Evolutionary conservation across 2,329 filamentous ascomycete genomes (phyloP).

Genomic region (Colletotrichum horii): DNA sequence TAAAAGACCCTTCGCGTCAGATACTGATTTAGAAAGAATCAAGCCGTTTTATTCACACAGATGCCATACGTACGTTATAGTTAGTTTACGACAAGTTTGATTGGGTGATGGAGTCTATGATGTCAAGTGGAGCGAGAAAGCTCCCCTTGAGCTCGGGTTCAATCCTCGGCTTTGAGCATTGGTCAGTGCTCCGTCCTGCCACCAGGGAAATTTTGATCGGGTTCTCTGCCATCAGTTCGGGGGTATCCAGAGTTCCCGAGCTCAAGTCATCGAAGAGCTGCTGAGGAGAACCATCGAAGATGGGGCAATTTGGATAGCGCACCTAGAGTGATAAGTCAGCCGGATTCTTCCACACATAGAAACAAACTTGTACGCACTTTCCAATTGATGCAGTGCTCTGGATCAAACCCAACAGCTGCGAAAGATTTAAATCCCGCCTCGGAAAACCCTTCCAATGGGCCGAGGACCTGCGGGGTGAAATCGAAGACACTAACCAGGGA

Average conservation of each 20-base stretch:
- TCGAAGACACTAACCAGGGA: not conserved
- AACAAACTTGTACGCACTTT: not conserved
- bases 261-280: not conserved
- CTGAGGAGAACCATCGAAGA: not conserved
- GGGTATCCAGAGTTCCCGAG: not conserved
- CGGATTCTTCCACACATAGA: rapidly evolving
- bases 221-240: not conserved
- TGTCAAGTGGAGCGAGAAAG: not conserved
- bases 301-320: not conserved
- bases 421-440: not conserved
- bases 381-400: not conserved
- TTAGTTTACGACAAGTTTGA: too few species aligned
- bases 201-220: not conserved
- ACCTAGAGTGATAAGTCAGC: not conserved
- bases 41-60: too few species aligned
- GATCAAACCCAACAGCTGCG: not conserved
- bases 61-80: too few species aligned
- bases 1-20: too few species aligned
- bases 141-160: not conserved
- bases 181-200: not conserved
- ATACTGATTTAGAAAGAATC: too few species aligned
- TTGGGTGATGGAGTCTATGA: not conserved
- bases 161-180: not conserved
- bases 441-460: not conserved
- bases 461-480: not conserved